Base-by-base conservation (phyloP, 306 rosid species). In the Carpinus fangiana region DNA sequence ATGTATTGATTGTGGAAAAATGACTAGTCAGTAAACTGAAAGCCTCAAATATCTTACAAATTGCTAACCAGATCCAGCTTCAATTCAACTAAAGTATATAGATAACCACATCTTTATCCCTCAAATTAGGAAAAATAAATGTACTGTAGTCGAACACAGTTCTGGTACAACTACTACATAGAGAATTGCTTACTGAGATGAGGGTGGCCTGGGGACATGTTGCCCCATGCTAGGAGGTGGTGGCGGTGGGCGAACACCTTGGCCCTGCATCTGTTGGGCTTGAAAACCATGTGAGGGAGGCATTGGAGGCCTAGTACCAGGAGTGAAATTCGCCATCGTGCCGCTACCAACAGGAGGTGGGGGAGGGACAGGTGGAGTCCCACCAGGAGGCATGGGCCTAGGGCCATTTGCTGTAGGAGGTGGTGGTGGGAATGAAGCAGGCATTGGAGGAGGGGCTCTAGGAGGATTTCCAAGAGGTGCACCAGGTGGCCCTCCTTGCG, bases 351-450 rank as follows among this genome's bases (percentile, higher is more conserved):
- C 62, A 0, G 94, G 92, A 20, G 94, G 92, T 21, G 94, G 93
- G 48, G 98, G 98, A 76, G 98, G 97, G 34, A 90, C 76, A 76
- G 93, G 85, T 43, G 97, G 90, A 82, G 89, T 84, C 51, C 96
- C 96, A 69, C 96, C 89, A 8, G 93, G 88, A 74, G 93, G 96
- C 83, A 86, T 87, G 26, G 94, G 91, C 77, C 96, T 81, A 57
- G 97, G 98, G 69, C 95, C 97, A 52, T 94, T 94, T 67, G 92
- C 86, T 90, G 91, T 88, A 57, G 93, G 88, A 72, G 97, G 98
- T 2, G 96, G 96, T 1, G 96, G 93, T 0, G 93, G 92, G 83
- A 90, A 74, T 12, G 96, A 89, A 70, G 94, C 96, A 0, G 93
- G 85, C 80, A 90, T 87, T 12, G 92, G 90, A 34, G 93, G 97